Evolutionary conservation across 371 early-diverging fungal genomes (phyloP).

Genomic region (Gilbertella persicaria): DNA sequence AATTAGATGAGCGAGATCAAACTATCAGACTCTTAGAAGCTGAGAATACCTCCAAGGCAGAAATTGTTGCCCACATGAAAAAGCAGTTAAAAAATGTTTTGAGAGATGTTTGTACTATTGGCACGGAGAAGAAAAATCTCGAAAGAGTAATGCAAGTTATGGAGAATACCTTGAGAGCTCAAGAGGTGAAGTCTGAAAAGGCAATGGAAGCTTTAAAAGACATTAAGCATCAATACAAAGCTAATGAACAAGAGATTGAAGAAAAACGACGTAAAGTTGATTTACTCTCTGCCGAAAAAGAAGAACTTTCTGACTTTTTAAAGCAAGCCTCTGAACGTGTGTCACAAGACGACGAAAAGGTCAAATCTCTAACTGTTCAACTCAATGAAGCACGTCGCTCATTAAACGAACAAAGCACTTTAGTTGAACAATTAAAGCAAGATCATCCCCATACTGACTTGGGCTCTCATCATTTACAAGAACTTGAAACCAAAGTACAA

Average conservation of each 20-base stretch:
- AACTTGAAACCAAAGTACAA: conserved; percentile 23
- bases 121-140: conserved; percentile 35
- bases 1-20: conserved; percentile 34
- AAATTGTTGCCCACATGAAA: conserved; percentile 20
- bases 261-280: conserved; percentile 23
- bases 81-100: conserved; percentile 27
- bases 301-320: conserved; percentile 22
- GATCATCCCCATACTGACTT: conserved; percentile 13
- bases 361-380: conserved; percentile 16
- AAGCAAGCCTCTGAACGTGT: conserved; percentile 21
- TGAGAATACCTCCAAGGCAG: conserved; percentile 27
- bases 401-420: not conserved
- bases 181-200: conserved; percentile 40
- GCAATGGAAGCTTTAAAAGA: conserved; percentile 30
- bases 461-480: conserved; percentile 16
- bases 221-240: conserved; percentile 28
- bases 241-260: conserved; percentile 36
- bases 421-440: conserved; percentile 11
- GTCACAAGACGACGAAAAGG: conserved; percentile 21
- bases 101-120: conserved; percentile 33
- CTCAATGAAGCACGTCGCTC: conserved; percentile 16
- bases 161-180: conserved; percentile 34
- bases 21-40: conserved; percentile 27
- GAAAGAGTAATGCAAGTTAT: conserved; percentile 32
- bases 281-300: conserved; percentile 26